These are phyloP conservation scores for Rosa hybrid DNA, from an alignment of 331 rosid genomes.

Conservation along the genomic window DNA sequence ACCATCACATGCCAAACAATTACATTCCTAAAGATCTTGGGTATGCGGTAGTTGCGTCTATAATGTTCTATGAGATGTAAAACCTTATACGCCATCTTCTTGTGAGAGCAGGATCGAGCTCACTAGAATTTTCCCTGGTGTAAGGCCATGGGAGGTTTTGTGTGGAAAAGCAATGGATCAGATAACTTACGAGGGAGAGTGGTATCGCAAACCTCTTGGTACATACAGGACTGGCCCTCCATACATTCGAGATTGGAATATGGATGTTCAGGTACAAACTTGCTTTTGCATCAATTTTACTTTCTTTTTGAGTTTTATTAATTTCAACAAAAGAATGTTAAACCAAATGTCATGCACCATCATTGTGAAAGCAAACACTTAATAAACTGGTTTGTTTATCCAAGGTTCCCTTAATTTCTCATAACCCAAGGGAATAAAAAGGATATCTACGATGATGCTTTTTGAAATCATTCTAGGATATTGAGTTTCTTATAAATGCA, in stretches of 20 bases:
- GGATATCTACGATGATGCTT: background rate
- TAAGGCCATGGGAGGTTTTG: slow-evolving; percentile 98
- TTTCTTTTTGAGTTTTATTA: background rate
- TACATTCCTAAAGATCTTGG: slow-evolving; percentile 77
- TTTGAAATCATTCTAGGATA: background rate
- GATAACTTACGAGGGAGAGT: slow-evolving; percentile 66
- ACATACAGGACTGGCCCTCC: slow-evolving; percentile 81
- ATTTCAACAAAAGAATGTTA: background rate
- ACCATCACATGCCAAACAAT: slow-evolving; percentile 97
- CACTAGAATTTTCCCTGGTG: slow-evolving; percentile 70
- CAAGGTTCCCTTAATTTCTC: background rate
- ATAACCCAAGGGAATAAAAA: background rate
- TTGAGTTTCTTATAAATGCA: background rate
- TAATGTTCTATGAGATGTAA: background rate
- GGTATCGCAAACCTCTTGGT: slow-evolving; percentile 87
- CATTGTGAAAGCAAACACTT: background rate
- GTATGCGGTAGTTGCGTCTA: slow-evolving; percentile 37
- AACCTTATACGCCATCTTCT: background rate
- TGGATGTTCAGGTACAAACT: slow-evolving; percentile 54
- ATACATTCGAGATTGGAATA: slow-evolving; percentile 59
- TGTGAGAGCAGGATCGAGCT: slow-evolving; percentile 47
- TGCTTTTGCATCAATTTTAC: background rate
- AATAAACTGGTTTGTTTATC: background rate
- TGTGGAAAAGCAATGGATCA: slow-evolving; percentile 92
- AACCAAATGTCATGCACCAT: background rate